Evolutionary conservation across 2,329 filamentous ascomycete species (phyloP).

Genomic region (Chalara sp.): DNA sequence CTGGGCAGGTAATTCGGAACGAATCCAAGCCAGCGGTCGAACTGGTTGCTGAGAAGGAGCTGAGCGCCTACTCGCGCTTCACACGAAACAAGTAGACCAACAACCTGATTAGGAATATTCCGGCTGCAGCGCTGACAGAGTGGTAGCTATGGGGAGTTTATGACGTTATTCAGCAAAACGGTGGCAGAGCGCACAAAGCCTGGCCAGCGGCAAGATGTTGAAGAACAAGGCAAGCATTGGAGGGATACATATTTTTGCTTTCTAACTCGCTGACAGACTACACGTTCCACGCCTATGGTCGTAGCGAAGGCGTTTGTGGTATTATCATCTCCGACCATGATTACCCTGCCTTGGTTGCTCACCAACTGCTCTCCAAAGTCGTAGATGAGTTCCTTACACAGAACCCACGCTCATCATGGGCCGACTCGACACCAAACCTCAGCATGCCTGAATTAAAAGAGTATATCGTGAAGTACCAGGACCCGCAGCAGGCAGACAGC

Average conservation of each 20-base stretch:
- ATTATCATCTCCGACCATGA: conserved; percentile 72
- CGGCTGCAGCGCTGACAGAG: neutral
- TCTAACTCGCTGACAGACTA: conserved; percentile 42
- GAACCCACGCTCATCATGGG: conserved; percentile 65
- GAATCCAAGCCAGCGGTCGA: conserved; percentile 69
- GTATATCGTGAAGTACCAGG: conserved; percentile 58
- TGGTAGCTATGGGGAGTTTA: conserved; percentile 51
- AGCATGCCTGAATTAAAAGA: conserved; percentile 70
- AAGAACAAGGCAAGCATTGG: conserved; percentile 59
- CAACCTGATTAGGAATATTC: neutral
- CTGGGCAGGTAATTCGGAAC: conserved; percentile 69
- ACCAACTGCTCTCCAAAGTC: conserved; percentile 80
- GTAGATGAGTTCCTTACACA: conserved; percentile 79
- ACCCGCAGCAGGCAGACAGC: conserved; percentile 82
- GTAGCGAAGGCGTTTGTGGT: conserved; percentile 66
- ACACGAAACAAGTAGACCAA: conserved; percentile 57
- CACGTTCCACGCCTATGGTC: conserved; percentile 72
- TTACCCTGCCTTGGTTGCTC: conserved; percentile 73
- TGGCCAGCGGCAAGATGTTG: conserved; percentile 79
- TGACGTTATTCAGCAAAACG: conserved; percentile 80
- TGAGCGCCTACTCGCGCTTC: conserved; percentile 74
- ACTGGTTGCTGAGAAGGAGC: conserved; percentile 69
- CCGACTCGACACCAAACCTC: conserved; percentile 45
- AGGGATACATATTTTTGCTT: neutral
- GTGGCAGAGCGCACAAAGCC: conserved; percentile 78